Evolutionary conservation across 2,329 filamentous ascomycete species (phyloP), one percentile per base, ranked within the genome.

Genomic region (Hortaea werneckii): DNA sequence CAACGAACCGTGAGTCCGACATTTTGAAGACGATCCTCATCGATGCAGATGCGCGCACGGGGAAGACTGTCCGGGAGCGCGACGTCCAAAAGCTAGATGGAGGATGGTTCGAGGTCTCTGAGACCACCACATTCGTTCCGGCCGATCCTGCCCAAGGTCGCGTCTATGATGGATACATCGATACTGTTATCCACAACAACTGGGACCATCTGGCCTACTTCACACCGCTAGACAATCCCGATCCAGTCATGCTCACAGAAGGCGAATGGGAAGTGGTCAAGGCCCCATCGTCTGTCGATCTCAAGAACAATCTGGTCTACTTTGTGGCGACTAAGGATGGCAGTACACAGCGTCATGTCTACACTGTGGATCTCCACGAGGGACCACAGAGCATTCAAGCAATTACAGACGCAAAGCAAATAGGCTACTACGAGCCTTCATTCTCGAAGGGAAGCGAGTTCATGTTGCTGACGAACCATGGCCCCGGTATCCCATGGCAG

Each of bases 131-230:
- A 10, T 96, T 84, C 60, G 82, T 98, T 47, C 92, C 92, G 1
- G 85, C 87, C 3, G 87, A 95, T 62, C 77, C 84, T 20, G 65
- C 69, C 8, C 87, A 85, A 51, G 86, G 85, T 10, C 53, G 63
- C 32, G 73, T 78, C 1, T 67, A 90, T 5, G 88, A 95, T 64
- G 92, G 92, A 20, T 98, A 98, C 59, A 82, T 98, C 50, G 92
- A 98, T 65, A 88, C 85, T 0, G 72, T 96, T 48, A 84, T 96
- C 45, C 75, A 94, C 59, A 78, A 94, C 13, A 83, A 88, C 45
- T 87, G 85, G 56, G 87, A 96, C 56, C 92, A 98, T 58, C 71
- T 98, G 42, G 92, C 85, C 0, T 96, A 96, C 67, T 98, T 95
- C 62, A 82, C 83, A 0, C 90, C 92, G 2, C 67, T 96, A 43